These are phyloP conservation scores for Claviceps africana DNA, from an alignment of 2,329 filamentous ascomycete species.

Conservation along the genomic window DNA sequence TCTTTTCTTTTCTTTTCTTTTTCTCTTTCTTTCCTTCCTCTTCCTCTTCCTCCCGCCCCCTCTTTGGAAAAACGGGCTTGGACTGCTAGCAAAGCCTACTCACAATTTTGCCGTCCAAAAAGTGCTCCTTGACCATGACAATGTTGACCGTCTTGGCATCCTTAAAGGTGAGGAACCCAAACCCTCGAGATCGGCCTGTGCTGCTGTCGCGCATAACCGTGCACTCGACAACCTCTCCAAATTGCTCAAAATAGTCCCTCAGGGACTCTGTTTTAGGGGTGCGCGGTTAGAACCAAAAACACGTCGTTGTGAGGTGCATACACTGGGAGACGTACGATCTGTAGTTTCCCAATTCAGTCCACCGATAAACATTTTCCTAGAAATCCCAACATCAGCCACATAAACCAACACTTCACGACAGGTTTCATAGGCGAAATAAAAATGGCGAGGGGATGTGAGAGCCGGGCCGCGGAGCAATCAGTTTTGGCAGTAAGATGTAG, in stretches of 20 bases:
- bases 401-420: background rate
- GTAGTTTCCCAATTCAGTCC: conserved; percentile 98
- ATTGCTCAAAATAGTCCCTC: conserved; percentile 93
- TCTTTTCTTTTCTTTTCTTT: too few relatives aligned
- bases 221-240: conserved; percentile 92
- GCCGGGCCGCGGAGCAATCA: background rate
- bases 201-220: conserved; percentile 98
- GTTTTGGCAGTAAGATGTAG: background rate
- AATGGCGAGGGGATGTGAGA: background rate
- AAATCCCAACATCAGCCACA: conserved; percentile 3
- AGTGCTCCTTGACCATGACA: conserved; percentile 99
- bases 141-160: conserved; percentile 97
- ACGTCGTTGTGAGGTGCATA: background rate
- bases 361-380: conserved; percentile 99
- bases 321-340: conserved; percentile 55
- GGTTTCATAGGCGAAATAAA: background rate
- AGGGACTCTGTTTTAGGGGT: conserved; percentile 60
- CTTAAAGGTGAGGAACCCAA: conserved; percentile 95
- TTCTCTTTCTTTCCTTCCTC: background rate
- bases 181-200: conserved; percentile 85
- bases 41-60: background rate
- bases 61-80: background rate
- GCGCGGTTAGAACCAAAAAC: background rate
- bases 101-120: conserved; percentile 96
- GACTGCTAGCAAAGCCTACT: conserved; percentile 19